Percentiles rank a stretch among this genome's conserved stretches.
These are phyloP conservation scores for Penicillium sp. DNA, from an alignment of 2,329 filamentous ascomycete species.

Conservation along the genomic window DNA sequence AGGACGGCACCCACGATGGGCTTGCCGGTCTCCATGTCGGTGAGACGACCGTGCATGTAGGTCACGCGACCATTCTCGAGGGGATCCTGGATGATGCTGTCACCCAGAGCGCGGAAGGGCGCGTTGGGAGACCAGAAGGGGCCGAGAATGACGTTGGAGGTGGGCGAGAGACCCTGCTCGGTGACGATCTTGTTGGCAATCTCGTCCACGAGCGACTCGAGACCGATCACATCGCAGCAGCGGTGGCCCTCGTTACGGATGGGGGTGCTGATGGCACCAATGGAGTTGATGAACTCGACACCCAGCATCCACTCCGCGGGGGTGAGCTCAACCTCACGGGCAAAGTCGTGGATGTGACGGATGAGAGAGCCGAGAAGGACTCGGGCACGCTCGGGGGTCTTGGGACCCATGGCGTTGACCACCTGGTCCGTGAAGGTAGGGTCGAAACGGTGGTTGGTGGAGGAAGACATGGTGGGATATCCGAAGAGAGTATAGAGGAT, in stretches of 20 bases:
- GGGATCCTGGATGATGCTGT: slow-evolving; percentile 66
- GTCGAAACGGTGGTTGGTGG: slow-evolving; percentile 52
- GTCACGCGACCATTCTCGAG: slow-evolving; percentile 61
- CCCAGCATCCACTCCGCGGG: slow-evolving; percentile 77
- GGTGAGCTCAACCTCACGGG: slow-evolving; percentile 75
- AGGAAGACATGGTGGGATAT: slow-evolving; percentile 22
- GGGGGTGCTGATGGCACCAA: slow-evolving; percentile 69
- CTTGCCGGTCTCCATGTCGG: slow-evolving; percentile 66
- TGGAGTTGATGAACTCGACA: slow-evolving; percentile 73
- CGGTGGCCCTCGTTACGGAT: slow-evolving; percentile 75
- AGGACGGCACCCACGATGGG: slow-evolving; percentile 70
- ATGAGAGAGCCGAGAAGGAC: slow-evolving; percentile 67
- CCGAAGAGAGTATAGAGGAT: neutral
- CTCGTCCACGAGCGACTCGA: slow-evolving; percentile 77
- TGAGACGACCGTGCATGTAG: slow-evolving; percentile 71
- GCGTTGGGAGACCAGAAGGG: slow-evolving; percentile 78
- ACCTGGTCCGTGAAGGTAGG: slow-evolving; percentile 76
- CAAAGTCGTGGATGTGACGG: slow-evolving; percentile 76
- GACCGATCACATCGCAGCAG: slow-evolving; percentile 72
- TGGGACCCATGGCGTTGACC: slow-evolving; percentile 72
- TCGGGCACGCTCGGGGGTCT: slow-evolving; percentile 66
- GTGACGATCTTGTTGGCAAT: slow-evolving; percentile 71
- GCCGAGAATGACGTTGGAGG: slow-evolving; percentile 75
- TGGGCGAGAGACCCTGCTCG: slow-evolving; percentile 64
- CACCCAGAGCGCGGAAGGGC: slow-evolving; percentile 70